These are phyloP conservation scores for Alternaria viburni DNA, from an alignment of 2,329 filamentous ascomycete species.

Conservation along the genomic window DNA sequence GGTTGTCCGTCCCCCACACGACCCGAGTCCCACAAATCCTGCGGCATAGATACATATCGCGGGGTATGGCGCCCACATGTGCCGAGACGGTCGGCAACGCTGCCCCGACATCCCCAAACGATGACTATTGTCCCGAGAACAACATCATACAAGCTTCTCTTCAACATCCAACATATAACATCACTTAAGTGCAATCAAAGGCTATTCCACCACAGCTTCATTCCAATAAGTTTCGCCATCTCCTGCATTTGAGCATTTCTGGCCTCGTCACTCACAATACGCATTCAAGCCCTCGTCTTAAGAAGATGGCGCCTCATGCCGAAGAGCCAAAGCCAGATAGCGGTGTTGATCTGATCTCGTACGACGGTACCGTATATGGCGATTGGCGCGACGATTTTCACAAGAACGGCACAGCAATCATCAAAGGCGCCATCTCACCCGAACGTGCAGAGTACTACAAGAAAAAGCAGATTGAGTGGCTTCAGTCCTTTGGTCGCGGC, in stretches of 20 bases:
- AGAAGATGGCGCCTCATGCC: constrained; percentile 23
- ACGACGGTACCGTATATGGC: constrained; percentile 19
- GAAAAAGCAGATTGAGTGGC: constrained; percentile 52
- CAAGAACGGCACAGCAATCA: constrained; percentile 50
- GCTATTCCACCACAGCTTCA: not conserved
- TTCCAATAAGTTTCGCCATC: not conserved
- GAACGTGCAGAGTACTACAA: constrained; percentile 51
- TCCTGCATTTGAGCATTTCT: not conserved
- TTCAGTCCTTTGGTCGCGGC: constrained; percentile 50
- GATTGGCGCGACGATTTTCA: constrained; percentile 43
- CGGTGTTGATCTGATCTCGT: constrained; percentile 22
- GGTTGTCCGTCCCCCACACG: not conserved
- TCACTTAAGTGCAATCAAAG: not conserved
- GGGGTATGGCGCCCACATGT: constrained; percentile 1
- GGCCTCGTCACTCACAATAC: not conserved
- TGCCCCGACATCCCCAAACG: not conserved
- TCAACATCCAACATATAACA: not conserved
- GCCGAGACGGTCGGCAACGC: not conserved
- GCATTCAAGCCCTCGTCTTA: not conserved
- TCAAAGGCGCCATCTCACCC: constrained; percentile 49
- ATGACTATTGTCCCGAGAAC: not conserved
- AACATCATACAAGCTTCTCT: not conserved
- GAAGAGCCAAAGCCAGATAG: constrained; percentile 21
- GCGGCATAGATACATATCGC: not conserved
- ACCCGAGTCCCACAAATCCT: not conserved